phyloP scores from a whole-genome alignment of 371 early-diverging fungal species.

The Mucor indicus region DNA sequence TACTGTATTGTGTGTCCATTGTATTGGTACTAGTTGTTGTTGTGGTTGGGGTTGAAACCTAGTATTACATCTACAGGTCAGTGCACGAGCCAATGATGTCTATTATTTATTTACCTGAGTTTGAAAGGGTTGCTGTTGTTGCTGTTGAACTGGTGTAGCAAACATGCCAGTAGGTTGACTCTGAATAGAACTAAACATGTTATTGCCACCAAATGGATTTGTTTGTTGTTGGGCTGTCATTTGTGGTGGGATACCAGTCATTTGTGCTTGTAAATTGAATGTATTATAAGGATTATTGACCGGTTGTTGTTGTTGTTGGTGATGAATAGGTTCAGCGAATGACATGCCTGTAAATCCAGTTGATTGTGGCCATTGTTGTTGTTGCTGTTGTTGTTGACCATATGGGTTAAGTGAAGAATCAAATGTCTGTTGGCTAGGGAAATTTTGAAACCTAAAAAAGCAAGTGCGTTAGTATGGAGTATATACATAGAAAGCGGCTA shows the following conservation, averaged over 20 bases:
- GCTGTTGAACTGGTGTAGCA: conserved; percentile 9
- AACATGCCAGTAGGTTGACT: conserved; percentile 7
- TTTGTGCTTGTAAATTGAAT: conserved; percentile 26
- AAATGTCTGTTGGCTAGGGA: conserved; percentile 22
- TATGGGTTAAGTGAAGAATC: conserved; percentile 31
- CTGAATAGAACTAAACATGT: no score
- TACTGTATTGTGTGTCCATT: conserved; percentile 8
- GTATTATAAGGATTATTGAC: conserved; percentile 6
- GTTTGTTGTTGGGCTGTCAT: conserved; percentile 15
- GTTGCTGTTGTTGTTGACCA: conserved; percentile 51
- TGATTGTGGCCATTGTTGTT: conserved; percentile 35
- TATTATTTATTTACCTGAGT: no score
- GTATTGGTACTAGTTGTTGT: background rate
- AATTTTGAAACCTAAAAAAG: conserved; percentile 11
- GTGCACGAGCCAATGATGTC: conserved; percentile 14
- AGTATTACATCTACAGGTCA: conserved; percentile 2
- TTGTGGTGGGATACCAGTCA: conserved; percentile 16
- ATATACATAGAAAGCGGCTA: no score
- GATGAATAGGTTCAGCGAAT: conserved; percentile 28
- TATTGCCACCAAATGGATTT: conserved; percentile 16
- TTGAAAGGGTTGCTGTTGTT: no score
- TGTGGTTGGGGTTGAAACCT: conserved; percentile 3
- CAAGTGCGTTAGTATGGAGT: background rate
- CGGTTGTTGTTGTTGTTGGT: conserved; percentile 33
- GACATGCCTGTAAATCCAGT: conserved; percentile 50